Base-by-base conservation (phyloP, 257 asterid genomes). In the Petrea volubilis region DNA sequence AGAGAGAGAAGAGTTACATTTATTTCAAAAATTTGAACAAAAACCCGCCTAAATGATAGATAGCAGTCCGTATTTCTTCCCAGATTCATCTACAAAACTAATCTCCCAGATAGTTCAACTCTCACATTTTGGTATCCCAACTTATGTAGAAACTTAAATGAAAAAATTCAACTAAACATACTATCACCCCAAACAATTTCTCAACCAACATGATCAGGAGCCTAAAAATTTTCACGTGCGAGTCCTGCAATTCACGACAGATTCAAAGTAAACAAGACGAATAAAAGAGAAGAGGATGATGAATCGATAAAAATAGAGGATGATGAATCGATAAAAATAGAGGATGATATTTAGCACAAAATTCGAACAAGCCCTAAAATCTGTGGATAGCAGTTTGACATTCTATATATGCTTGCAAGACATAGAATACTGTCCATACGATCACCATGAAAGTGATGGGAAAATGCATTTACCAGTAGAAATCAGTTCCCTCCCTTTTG, bases 401-500 rank as follows among this genome's bases (percentile, higher is more conserved):
- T 55, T 27, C 29, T 33, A 33, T 31, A 52, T 29, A 60, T 23
- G 66, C 47, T 4, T 56, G 50, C 79, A 60, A 44, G 71, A 56
- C 41, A 33, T 31, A 27, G 44, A 71, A 46, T 34, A 50, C 29
- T 61, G 61, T 56, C 59, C 38, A 31, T 31, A 34, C 68, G 47
- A 68, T 57, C 56, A 41, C 27, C 13, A 34, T 14, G 34, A 57
- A 4, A 34, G 40, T 29, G 41, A 67, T 24, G 70, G 61, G 60
- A 62, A 33, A 60, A n/a, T 18, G 41, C 8, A 52, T 64, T 72
- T 72, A 74, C 81, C 78, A 44, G 70, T 41, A 36, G 68, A 13
- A 34, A 70, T 92, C 84, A 89, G 88, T 78, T 94, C 68, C 97
- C 90, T 78, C 98, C 97, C 79, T 94, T 94, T 82, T 94, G 98